These are phyloP conservation scores for Salix udensis DNA, from an alignment of 345 rosid species.

Conservation along the genomic window DNA sequence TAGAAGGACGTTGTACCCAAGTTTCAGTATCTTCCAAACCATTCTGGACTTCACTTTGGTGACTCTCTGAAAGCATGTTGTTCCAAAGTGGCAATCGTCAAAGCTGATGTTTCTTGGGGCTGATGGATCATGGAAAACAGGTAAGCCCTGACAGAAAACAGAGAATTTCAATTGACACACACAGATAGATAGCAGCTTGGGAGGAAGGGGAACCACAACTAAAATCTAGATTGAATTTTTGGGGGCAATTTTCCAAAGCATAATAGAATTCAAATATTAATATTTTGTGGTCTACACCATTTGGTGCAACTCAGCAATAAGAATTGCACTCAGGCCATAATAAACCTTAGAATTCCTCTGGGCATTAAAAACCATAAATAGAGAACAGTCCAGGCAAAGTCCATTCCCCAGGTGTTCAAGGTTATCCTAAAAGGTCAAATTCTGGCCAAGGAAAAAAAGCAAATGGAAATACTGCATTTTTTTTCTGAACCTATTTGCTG, in stretches of 20 bases:
- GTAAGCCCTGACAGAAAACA: conserved; percentile 56
- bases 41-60: conserved; percentile 90
- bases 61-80: conserved; percentile 83
- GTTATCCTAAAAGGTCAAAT: background rate
- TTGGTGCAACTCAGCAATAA: background rate
- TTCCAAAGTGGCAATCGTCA: conserved; percentile 88
- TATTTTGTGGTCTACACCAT: background rate
- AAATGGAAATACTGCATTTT: background rate
- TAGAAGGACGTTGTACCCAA: conserved; percentile 80
- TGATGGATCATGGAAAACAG: conserved; percentile 75
- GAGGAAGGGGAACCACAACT: background rate
- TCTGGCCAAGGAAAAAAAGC: background rate
- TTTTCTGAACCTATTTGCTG: background rate
- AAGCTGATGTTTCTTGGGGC: conserved; percentile 76
- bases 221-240: conserved; percentile 4
- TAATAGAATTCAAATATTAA: background rate
- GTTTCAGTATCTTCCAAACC: conserved; percentile 72
- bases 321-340: background rate
- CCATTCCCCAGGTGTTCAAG: background rate
- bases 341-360: background rate
- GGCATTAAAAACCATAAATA: conserved; percentile 5
- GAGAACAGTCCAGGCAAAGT: background rate
- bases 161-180: conserved; percentile 10
- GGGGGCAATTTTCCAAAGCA: background rate
- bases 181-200: background rate